A percentile compares a stretch with the other conserved stretches of the same genome.
Conservation (phyloP, 106 monocot genomes). For the Allium fistulosum region DNA sequence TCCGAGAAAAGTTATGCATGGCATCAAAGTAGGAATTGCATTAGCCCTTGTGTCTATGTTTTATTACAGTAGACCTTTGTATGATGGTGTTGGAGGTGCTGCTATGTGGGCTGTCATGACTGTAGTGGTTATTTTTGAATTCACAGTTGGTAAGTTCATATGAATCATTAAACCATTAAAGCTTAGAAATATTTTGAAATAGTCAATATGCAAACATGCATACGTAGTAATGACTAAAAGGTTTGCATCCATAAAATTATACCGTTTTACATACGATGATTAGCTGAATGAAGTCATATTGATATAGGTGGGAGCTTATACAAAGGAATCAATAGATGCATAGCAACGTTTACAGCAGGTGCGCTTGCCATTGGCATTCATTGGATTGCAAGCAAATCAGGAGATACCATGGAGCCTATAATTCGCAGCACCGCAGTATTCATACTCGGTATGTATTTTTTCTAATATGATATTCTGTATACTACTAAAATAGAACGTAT, state of each 20-base stretch:
- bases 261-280: no score
- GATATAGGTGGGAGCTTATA: slow-evolving; percentile 47
- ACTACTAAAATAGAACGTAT: no score
- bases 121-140: slow-evolving; percentile 55
- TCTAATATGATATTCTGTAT: neutral
- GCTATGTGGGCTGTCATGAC: slow-evolving; percentile 76
- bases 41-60: slow-evolving; percentile 42
- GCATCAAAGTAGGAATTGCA: slow-evolving; percentile 43
- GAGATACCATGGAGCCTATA: slow-evolving; percentile 35
- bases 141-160: slow-evolving; percentile 37
- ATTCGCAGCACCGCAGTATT: slow-evolving; percentile 43
- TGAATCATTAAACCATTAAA: no score
- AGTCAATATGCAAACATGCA: neutral
- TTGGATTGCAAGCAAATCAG: slow-evolving; percentile 39
- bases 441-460: slow-evolving; percentile 35
- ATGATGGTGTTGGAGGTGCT: slow-evolving; percentile 44
- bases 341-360: slow-evolving; percentile 37
- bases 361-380: slow-evolving; percentile 51
- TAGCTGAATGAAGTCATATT: neutral
- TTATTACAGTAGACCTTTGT: slow-evolving; percentile 53
- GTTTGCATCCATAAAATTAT: neutral
- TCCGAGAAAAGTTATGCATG: slow-evolving; percentile 40
- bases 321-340: slow-evolving; percentile 57
- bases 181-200: no score
- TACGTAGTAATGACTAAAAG: neutral